Conservation (phyloP, 139 green algal genomes). For the Chloropicon primus region DNA sequence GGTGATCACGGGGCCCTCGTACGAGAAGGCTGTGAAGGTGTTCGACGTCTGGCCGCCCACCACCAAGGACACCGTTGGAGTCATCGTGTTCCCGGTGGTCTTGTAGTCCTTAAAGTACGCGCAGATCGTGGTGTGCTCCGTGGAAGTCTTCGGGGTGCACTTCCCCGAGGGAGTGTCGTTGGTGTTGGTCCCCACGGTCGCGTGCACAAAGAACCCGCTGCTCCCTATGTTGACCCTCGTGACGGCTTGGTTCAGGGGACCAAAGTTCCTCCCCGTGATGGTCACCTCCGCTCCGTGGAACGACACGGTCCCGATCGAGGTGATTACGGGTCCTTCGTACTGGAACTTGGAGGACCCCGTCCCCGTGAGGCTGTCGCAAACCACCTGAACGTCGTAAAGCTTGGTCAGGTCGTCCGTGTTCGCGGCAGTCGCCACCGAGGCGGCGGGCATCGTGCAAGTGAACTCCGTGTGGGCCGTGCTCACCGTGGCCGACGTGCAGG, state of each 20-base stretch:
- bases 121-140: background rate
- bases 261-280: background rate
- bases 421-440: background rate
- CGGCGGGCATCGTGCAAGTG: constrained; percentile 7
- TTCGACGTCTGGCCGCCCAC: background rate
- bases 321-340: background rate
- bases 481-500: background rate
- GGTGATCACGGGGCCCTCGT: constrained; percentile 1
- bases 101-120: background rate
- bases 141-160: background rate
- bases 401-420: constrained; percentile 10
- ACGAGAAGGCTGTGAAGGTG: constrained; percentile 5
- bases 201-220: background rate
- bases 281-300: background rate
- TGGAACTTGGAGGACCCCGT: background rate
- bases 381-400: background rate
- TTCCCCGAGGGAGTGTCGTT: background rate
- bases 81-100: background rate
- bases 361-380: background rate
- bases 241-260: background rate
- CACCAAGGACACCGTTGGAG: background rate
- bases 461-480: constrained; percentile 6
- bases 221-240: background rate
- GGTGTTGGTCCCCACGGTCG: background rate
- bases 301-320: background rate